phyloP scores from a whole-genome alignment of 768 basidiomycete genomes.

The Serpula lacrymans region DNA sequence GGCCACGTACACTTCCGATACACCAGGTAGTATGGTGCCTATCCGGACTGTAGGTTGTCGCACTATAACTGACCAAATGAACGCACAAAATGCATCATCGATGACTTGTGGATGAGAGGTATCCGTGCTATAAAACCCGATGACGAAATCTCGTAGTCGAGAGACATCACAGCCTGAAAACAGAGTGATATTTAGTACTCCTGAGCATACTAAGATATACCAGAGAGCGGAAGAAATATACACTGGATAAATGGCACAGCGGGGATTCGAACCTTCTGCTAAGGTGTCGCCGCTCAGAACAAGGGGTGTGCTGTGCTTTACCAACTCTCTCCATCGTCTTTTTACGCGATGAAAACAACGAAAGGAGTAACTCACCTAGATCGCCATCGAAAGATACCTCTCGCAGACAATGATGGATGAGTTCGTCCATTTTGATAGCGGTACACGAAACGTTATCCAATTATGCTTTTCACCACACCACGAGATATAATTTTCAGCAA shows the following conservation, averaged over 20 bases:
- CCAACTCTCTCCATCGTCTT: too few species aligned
- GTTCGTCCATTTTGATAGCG: constrained; percentile 95
- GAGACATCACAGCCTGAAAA: constrained; percentile 66
- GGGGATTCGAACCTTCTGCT: constrained; percentile 45
- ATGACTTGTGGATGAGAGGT: constrained; percentile 46
- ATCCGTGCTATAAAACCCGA: constrained; percentile 55
- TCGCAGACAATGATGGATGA: constrained; percentile 78
- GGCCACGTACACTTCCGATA: constrained; percentile 73
- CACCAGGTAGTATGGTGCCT: constrained; percentile 61
- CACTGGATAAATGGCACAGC: constrained; percentile 15
- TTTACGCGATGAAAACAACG: constrained; percentile 6
- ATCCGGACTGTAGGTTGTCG: constrained; percentile 73
- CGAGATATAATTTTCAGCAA: too few species aligned
- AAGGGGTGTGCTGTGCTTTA: too few species aligned
- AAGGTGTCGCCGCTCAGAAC: background rate
- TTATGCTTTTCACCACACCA: background rate
- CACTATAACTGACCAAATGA: constrained; percentile 78
- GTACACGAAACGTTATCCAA: too few species aligned
- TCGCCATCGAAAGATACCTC: constrained; percentile 91
- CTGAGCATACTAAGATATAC: constrained; percentile 12
- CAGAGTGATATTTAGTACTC: constrained; percentile 9
- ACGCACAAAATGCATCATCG: constrained; percentile 75
- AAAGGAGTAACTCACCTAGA: constrained; percentile 59
- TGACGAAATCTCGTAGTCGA: constrained; percentile 68
- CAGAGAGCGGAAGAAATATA: constrained; percentile 17